phyloP scores from a whole-genome alignment of 257 asterid genomes.

The Solanum chilense region DNA sequence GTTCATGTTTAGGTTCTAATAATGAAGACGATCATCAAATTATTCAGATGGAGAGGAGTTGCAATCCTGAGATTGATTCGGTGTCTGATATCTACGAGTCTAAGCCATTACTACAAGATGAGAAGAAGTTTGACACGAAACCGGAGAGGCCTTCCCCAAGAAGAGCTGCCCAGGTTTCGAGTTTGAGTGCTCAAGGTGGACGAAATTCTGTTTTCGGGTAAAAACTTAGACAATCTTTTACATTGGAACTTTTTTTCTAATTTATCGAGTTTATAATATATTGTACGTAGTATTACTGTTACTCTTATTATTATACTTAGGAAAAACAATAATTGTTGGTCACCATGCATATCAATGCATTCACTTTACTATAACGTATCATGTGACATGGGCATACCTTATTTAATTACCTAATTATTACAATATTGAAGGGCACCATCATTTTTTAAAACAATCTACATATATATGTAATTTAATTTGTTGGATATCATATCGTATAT shows the following conservation, averaged over 20 bases:
- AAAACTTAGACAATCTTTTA: neutral
- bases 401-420: neutral
- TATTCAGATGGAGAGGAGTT: slow-evolving; percentile 29
- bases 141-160: neutral
- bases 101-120: slow-evolving; percentile 19
- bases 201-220: neutral
- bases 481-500: neutral
- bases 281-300: neutral
- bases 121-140: neutral
- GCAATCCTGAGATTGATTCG: slow-evolving; percentile 24
- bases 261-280: neutral
- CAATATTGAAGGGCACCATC: neutral
- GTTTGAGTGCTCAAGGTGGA: neutral
- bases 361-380: neutral
- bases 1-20: neutral
- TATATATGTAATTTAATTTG: neutral
- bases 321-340: neutral
- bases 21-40: slow-evolving; percentile 20
- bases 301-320: neutral
- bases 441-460: neutral
- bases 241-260: neutral
- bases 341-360: neutral
- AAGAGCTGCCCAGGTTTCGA: neutral
- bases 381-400: neutral
- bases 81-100: slow-evolving; percentile 43